Percentiles rank a stretch among this genome's conserved stretches.
These are phyloP conservation scores for Auricularia heimuer DNA, from an alignment of 768 basidiomycete species.

Conservation along the genomic window DNA sequence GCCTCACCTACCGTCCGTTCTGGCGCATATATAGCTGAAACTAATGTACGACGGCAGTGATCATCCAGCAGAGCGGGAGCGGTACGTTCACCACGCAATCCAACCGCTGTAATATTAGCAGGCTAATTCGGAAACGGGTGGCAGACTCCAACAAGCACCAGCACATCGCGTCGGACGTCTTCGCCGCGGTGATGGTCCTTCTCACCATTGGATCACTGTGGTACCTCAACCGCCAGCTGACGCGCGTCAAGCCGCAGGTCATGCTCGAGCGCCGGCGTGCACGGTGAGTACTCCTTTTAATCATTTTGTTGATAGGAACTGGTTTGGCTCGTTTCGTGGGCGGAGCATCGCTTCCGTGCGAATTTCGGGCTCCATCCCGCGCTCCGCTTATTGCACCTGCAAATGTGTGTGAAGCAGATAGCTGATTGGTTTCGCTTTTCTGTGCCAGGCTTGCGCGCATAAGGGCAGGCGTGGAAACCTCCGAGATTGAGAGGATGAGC, in stretches of 20 bases:
- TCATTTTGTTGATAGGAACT: too few relatives aligned
- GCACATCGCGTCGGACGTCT: slow-evolving; percentile 57
- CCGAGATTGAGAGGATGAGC: too few relatives aligned
- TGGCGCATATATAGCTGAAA: background rate
- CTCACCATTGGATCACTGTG: slow-evolving; percentile 73
- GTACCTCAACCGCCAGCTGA: slow-evolving; percentile 72
- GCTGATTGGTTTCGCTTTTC: too few relatives aligned
- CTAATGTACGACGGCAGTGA: background rate
- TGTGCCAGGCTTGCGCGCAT: too few relatives aligned
- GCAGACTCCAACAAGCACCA: slow-evolving; percentile 30
- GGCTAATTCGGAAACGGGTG: slow-evolving; percentile 8
- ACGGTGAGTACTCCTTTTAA: background rate
- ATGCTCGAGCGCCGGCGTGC: slow-evolving; percentile 10
- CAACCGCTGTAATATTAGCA: background rate
- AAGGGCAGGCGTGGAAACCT: too few relatives aligned
- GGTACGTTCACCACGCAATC: background rate
- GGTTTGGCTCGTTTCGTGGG: too few relatives aligned
- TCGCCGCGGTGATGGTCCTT: slow-evolving; percentile 57
- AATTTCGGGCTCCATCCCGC: too few relatives aligned
- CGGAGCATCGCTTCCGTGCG: too few relatives aligned
- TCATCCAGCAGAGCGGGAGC: too few relatives aligned
- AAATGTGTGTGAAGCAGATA: too few relatives aligned
- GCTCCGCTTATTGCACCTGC: too few relatives aligned
- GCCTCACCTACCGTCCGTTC: background rate
- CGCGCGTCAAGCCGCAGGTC: slow-evolving; percentile 20